Percentiles rank a stretch among this genome's conserved stretches.
Evolutionary conservation across 2,329 filamentous ascomycete genomes (phyloP).

Genomic region (Bipolaris oryzae): DNA sequence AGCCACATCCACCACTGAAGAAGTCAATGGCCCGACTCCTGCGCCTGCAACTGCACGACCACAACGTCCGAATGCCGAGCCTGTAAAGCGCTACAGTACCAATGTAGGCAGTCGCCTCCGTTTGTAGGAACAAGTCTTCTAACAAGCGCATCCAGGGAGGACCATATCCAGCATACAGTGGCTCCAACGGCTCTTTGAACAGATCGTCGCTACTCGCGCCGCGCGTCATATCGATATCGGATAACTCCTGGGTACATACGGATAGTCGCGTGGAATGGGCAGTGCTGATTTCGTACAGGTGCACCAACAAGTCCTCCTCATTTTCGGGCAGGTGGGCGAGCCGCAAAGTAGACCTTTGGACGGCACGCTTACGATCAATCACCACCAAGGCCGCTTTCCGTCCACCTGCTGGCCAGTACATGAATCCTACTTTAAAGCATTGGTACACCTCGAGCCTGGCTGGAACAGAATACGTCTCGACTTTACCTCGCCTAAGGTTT

Average conservation of each 20-base stretch:
- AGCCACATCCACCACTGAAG: conserved; percentile 74
- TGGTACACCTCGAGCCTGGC: conserved; percentile 89
- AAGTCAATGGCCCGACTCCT: conserved; percentile 58
- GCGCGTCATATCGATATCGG: conserved; percentile 75
- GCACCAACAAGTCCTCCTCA: conserved; percentile 85
- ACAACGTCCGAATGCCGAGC: conserved; percentile 45
- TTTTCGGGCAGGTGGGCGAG: conserved; percentile 83
- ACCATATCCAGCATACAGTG: conserved; percentile 58
- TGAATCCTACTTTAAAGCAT: conserved; percentile 87
- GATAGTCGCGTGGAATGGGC: conserved; percentile 1
- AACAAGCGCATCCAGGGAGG: conserved; percentile 52
- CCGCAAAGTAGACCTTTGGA: conserved; percentile 70
- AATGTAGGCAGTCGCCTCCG: conserved; percentile 32
- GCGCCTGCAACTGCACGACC: conserved; percentile 51
- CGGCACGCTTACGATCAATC: conserved; percentile 77
- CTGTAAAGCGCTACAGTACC: conserved; percentile 63
- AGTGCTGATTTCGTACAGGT: conserved; percentile 62
- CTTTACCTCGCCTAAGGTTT: conserved; percentile 81
- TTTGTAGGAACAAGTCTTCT: neutral
- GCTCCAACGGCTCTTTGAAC: conserved; percentile 57
- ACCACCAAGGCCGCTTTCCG: conserved; percentile 85
- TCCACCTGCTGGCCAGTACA: conserved; percentile 84
- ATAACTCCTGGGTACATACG: conserved; percentile 79
- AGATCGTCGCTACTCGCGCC: conserved; percentile 80
- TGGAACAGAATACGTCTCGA: conserved; percentile 88